Base-by-base conservation (phyloP, 2,329 filamentous ascomycete species). In the Tolypocladium tundrense region DNA sequence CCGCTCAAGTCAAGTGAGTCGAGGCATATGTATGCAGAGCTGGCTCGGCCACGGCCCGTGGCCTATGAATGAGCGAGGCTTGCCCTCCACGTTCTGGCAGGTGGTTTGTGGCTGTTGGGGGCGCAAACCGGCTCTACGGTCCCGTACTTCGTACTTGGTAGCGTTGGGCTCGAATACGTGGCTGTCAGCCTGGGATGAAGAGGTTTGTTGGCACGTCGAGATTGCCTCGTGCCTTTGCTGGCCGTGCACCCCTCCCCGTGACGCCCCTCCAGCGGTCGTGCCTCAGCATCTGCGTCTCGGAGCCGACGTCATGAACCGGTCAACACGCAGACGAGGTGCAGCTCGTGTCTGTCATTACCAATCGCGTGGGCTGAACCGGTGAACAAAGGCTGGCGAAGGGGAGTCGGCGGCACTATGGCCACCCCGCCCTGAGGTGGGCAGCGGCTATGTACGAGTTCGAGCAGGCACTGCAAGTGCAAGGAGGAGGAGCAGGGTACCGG, bases 1-100 rank as follows among this genome's bases (percentile, higher is more conserved):
- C 53, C 53, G 64, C 62, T 54, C 60, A 58, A 60, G 66, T 69
- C 67, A 69, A 69, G 66, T 69, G 66, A 69, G 67, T 61, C 67
- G 61, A 64, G 64, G 64, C 64, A 63, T 58, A 68, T 69, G 67
- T 69, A 57, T 57, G 55, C 55, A 57, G 19, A 42, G 35, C 35
- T 40, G 55, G 55, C 56, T 50, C 61, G 59, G 60, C 59, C 60
- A 61, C 60, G 10, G 19, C 55, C 52, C 59, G 61, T 57, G 61
- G 53, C 60, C 60, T 60, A 62, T 60, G 54, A 55, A 59, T 61
- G 60, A 62, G 58, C 59, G 58, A 39, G 43, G 43, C 57, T 43
- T 42, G 31, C 37, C 24, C 56, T 43, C 54, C 54, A 45, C 31
- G 31, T 33, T 37, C 24, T 19, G 31, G 27, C 40, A 35, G 54